Conservation (phyloP, 2,329 filamentous ascomycete species). For the Alternaria ventricosa region DNA sequence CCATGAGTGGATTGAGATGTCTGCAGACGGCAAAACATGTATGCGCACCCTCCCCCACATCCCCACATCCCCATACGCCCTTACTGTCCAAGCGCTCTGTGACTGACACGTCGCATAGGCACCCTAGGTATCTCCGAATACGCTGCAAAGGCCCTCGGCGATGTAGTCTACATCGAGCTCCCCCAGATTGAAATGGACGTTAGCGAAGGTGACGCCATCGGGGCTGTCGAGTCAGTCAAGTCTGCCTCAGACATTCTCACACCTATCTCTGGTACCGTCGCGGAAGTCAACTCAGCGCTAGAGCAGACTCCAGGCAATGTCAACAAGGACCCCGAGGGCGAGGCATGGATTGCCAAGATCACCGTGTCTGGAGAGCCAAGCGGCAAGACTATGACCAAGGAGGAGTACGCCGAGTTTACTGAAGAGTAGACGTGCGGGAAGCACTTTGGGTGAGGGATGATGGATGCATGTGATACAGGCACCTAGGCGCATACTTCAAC, state of each 20-base stretch:
- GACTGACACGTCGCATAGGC: constrained; percentile 48
- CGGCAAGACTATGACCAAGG: constrained; percentile 71
- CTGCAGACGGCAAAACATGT: constrained; percentile 81
- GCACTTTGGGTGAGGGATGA: background rate
- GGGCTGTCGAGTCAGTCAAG: constrained; percentile 97
- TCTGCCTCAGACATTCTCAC: constrained; percentile 97
- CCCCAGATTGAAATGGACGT: constrained; percentile 74
- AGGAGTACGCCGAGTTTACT: constrained; percentile 79
- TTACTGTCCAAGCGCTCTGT: background rate
- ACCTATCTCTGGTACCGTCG: constrained; percentile 79
- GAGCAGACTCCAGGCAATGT: constrained; percentile 86
- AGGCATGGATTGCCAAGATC: constrained; percentile 93
- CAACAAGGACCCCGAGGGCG: constrained; percentile 87
- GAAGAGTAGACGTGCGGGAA: constrained; percentile 50
- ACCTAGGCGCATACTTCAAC: constrained; percentile 14
- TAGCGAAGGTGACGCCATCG: constrained; percentile 79
- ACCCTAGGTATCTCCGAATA: constrained; percentile 87
- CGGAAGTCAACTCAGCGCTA: constrained; percentile 74
- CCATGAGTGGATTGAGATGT: constrained; percentile 97
- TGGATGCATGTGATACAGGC: background rate
- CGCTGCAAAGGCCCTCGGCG: constrained; percentile 89
- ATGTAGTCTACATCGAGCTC: constrained; percentile 97
- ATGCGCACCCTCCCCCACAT: constrained; percentile 31
- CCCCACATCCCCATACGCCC: constrained; percentile 7
- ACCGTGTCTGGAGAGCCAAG: constrained; percentile 72